Evolutionary conservation across 371 early-diverging fungal genomes (phyloP).

Genomic region (Mortierella sp.): DNA sequence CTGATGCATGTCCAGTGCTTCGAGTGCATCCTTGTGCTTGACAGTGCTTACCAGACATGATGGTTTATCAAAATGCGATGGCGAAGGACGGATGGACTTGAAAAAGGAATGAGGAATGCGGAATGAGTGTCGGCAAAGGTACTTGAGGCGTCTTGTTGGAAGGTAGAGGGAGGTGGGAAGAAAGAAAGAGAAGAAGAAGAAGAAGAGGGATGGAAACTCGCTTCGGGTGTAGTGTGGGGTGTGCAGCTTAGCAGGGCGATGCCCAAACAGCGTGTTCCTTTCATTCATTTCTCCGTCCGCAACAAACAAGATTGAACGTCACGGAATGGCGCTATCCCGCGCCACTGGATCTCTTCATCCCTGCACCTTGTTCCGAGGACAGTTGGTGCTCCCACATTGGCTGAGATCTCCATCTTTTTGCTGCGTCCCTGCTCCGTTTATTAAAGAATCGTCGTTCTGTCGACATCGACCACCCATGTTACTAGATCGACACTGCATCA

Average conservation of each 20-base stretch:
- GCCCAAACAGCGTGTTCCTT: not conserved
- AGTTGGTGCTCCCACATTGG: not conserved
- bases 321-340: constrained; percentile 38
- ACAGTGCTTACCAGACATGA: constrained; percentile 42
- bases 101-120: constrained; percentile 1
- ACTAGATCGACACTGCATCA: not conserved
- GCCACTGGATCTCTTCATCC: constrained; percentile 10
- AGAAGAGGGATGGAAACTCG: not conserved
- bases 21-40: no score
- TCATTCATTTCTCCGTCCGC: not conserved
- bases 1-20: no score
- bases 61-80: not conserved
- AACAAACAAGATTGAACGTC: constrained; percentile 26
- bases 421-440: not conserved
- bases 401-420: not conserved
- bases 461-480: not conserved
- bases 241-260: not conserved
- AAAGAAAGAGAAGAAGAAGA: not conserved
- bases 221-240: not conserved
- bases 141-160: not conserved
- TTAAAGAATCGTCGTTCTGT: not conserved
- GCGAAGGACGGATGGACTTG: no score
- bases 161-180: not conserved
- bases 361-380: constrained; percentile 10
- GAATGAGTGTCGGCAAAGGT: not conserved